phyloP scores from a whole-genome alignment of 352 stramenopile species.

The Phytophthora quininea region DNA sequence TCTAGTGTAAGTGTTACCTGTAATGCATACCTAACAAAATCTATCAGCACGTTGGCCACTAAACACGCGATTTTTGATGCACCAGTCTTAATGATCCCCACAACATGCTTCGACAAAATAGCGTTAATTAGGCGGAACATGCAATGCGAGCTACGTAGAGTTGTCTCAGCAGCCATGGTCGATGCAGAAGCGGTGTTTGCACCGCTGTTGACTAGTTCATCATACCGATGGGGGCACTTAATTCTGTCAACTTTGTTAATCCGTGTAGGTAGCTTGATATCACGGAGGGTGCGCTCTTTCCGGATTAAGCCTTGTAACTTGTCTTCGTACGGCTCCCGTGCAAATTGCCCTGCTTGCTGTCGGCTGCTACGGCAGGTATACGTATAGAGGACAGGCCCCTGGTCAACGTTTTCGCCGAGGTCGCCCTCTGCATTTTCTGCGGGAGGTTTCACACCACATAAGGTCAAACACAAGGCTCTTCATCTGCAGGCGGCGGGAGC shows the following conservation, averaged over 20 bases:
- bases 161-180: background rate
- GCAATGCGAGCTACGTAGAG: background rate
- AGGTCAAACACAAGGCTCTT: too few relatives aligned
- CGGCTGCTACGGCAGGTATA: too few relatives aligned
- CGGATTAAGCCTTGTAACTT: background rate
- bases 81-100: too few relatives aligned
- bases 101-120: background rate
- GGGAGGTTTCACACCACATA: too few relatives aligned
- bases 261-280: background rate
- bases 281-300: background rate
- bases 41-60: too few relatives aligned
- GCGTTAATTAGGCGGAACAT: background rate
- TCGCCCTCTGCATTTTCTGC: too few relatives aligned
- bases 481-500: too few relatives aligned
- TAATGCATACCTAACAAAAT: too few relatives aligned
- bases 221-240: background rate
- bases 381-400: too few relatives aligned
- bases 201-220: background rate
- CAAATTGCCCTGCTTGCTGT: background rate
- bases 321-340: background rate
- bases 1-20: too few relatives aligned
- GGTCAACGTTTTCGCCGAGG: too few relatives aligned
- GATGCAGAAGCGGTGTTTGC: background rate
- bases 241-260: background rate
- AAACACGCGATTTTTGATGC: too few relatives aligned